Evolutionary conservation across 2,329 filamentous ascomycete genomes (phyloP), one percentile per base, ranked within the genome.

Genomic region (Cladosporium sp.): DNA sequence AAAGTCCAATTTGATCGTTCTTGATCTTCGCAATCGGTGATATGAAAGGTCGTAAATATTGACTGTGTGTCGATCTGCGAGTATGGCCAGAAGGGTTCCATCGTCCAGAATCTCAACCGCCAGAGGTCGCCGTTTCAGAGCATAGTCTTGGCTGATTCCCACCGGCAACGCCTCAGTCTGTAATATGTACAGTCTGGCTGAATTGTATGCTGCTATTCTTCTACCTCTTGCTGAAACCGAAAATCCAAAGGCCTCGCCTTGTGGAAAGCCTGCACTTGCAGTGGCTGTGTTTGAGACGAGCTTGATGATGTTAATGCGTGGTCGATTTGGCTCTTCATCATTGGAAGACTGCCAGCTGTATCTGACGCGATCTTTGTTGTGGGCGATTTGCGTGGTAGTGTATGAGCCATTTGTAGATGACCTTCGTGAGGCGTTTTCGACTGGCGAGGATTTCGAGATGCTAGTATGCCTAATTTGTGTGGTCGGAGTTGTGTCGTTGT

Each of bases 261-360:
- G 61, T 3, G 88, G 89, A 54, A 85, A 85, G 2, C 79, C 79
- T 18, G 88, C 65, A 38, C 63, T 89, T 1, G 88, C 91, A 64
- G 86, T 92, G 58, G 88, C 88, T 5, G 86, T 90, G 43, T 85
- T 88, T 32, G 88, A 93, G 11, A 94, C 83, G 45, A 95, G 75
- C 63, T 86, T 91, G 61, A 95, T 79, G 38, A 87, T 74, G 5
- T 67, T 62, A 39, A 68, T 68, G 7, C 65, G 59, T 15, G 66
- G 66, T 19, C 63, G 56, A 53, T 64, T 65, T 5, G 64, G 64
- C 54, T 67, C 66, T 42, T 67, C 64, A 22, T 64, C 65, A 43
- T 63, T 59, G 8, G 66, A 52, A 1, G 64, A 67, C 49, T 68
- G 66, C 66, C 66, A 68, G 55, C 65, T 67, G 43, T 68, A 68